These are phyloP conservation scores for Plasmodium inui DNA, from an alignment of 169 alveolate genomes.

Conservation along the genomic window DNA sequence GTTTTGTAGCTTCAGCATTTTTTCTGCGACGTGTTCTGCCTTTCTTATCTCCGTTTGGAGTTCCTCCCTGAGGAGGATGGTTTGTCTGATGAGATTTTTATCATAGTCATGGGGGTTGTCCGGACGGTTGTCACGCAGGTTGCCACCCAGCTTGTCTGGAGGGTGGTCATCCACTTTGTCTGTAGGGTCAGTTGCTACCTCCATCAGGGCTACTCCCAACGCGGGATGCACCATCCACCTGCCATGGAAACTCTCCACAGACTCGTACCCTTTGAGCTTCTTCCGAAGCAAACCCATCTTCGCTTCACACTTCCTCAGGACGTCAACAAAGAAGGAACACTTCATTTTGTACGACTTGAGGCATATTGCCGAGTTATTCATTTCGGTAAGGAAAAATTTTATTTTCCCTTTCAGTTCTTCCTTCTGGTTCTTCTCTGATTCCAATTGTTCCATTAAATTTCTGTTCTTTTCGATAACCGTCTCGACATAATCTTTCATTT, in stretches of 20 bases:
- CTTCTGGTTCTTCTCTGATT: constrained; percentile 60
- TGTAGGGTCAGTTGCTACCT: background rate
- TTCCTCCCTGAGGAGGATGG: constrained; percentile 18
- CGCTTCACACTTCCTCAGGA: constrained; percentile 45
- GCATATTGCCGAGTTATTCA: constrained; percentile 34
- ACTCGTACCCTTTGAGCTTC: constrained; percentile 26
- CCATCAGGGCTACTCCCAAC: background rate
- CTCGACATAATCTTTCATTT: constrained; percentile 59
- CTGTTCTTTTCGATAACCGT: constrained; percentile 27
- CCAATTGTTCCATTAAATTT: constrained; percentile 42
- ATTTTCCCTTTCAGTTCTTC: constrained; percentile 43
- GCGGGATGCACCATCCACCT: background rate
- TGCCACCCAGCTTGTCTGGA: background rate
- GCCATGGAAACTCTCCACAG: background rate
- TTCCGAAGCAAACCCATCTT: background rate
- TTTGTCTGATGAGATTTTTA: background rate
- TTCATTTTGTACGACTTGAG: constrained; percentile 54
- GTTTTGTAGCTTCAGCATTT: constrained; percentile 17
- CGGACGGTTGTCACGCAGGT: background rate
- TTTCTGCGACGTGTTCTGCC: constrained; percentile 20
- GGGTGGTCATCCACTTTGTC: background rate
- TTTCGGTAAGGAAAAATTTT: constrained; percentile 10
- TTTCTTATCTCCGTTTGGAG: constrained; percentile 28
- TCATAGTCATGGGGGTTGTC: background rate
- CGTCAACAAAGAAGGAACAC: constrained; percentile 48